phyloP scores from a whole-genome alignment of 2,329 filamentous ascomycete species.

The Pseudogymnoascus pannorum region DNA sequence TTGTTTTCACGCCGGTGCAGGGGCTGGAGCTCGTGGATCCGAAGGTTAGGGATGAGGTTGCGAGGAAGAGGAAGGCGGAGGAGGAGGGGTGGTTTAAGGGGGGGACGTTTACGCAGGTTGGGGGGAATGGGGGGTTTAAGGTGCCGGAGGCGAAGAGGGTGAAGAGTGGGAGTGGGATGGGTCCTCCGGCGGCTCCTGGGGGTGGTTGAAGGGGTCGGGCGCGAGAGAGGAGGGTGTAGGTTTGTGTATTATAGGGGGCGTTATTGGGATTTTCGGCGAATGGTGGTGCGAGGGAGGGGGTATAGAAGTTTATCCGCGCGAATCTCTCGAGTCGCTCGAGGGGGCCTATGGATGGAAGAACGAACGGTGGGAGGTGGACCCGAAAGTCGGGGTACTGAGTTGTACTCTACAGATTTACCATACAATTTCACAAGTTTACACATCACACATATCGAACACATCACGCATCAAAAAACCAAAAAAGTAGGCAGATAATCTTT shows the following conservation, averaged over 20 bases:
- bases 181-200: constrained; percentile 20
- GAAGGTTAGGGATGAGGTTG: constrained; percentile 80
- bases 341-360: no score
- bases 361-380: no score
- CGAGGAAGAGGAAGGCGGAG: constrained; percentile 84
- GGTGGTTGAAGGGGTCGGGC: not conserved
- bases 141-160: constrained; percentile 70
- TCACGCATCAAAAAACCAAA: no score
- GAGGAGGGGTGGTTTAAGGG: constrained; percentile 96
- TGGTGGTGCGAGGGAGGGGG: not conserved
- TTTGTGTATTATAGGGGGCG: not conserved
- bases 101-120: constrained; percentile 90
- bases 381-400: no score
- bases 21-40: constrained; percentile 93
- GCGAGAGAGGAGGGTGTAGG: not conserved
- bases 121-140: constrained; percentile 69
- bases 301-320: not conserved
- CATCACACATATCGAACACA: no score
- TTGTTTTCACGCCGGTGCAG: constrained; percentile 91
- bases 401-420: no score
- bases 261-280: not conserved
- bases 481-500: no score
- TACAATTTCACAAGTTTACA: no score
- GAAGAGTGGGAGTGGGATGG: constrained; percentile 52
- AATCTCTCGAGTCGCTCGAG: no score